Evolutionary conservation across 768 basidiomycete species (phyloP).

Genomic region (Sarcodon aspratus): DNA sequence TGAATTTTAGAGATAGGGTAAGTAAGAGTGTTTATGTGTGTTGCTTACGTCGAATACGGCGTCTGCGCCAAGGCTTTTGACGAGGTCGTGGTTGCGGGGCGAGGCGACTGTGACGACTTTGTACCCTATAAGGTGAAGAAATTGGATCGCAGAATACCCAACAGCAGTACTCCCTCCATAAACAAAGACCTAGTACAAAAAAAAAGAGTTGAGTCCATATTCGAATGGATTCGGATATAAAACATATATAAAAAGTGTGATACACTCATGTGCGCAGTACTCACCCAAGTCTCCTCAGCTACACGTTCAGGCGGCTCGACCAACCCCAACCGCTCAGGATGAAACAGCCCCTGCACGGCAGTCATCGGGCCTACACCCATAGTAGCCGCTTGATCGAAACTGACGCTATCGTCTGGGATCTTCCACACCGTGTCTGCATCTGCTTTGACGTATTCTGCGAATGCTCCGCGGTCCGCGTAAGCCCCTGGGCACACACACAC

Average conservation of each 20-base stretch:
- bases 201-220: no score
- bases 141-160: slow-evolving; percentile 27
- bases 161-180: slow-evolving; percentile 7
- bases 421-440: neutral
- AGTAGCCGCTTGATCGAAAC: neutral
- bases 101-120: slow-evolving; percentile 34
- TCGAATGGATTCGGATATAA: no score
- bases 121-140: slow-evolving; percentile 30
- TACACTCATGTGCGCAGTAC: neutral
- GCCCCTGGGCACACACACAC: neutral
- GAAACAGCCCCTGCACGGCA: neutral
- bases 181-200: neutral
- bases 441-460: neutral
- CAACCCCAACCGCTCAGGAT: neutral
- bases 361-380: neutral
- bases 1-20: no score
- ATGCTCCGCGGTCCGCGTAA: neutral
- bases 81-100: slow-evolving; percentile 21
- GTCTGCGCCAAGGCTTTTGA: slow-evolving; percentile 30
- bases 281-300: neutral
- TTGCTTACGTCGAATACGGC: slow-evolving; percentile 24
- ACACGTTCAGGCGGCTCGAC: neutral
- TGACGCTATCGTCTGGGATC: neutral
- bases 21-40: slow-evolving; percentile 3
- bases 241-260: no score